Evolutionary conservation across 176 grass and related monocot species (phyloP), one percentile per base, ranked within the genome.

Genomic region (Oryza officinalis): DNA sequence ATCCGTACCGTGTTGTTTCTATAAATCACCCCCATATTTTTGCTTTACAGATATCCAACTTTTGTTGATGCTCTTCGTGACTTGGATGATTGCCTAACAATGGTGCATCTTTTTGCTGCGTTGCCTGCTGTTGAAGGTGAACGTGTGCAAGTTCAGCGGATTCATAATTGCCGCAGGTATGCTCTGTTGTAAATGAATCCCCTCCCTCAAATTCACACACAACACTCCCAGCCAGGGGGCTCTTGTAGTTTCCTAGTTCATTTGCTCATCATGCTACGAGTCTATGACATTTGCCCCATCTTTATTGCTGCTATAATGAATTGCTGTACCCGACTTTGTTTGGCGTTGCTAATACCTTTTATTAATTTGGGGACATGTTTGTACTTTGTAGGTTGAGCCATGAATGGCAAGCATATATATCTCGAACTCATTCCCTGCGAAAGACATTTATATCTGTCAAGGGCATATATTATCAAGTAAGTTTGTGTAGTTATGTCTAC

Each of bases 401-500:
- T 85, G 96, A 99, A 81, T 99, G 96, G 96, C 96, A 99, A 94
- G 93, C 96, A 17, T 99, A 90, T 81, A 90, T 99, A 80, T 94
- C 91, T 69, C 84, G 91, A 32, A 99, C 96, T 33, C 86, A 99
- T 89, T 90, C 89, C 66, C 84, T 96, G 46, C 78, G 91, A 20
- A 99, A 96, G 89, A 90, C 91, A 64, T 99, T 99, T 81, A 96
- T 99, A 87, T 96, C 96, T 75, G 93, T 99, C 44, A 99, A 99
- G 85, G 93, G 96, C 74, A 94, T 99, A 90, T 99, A 96, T 88
- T 99, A 90, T 67, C 96, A 99, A 91, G 96, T 96, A 90, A 54
- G 23, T 60, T 57, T 37, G 20, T 27, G 9, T 54, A 41, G 23
- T 63, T 85, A 22, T 59, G 27, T 59, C 70, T 75, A 75, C 78